A percentile compares a stretch with the other conserved stretches of the same genome.
These are phyloP conservation scores for Aristolochia contorta DNA, from an alignment of 164 flowering plant genomes.

Conservation along the genomic window DNA sequence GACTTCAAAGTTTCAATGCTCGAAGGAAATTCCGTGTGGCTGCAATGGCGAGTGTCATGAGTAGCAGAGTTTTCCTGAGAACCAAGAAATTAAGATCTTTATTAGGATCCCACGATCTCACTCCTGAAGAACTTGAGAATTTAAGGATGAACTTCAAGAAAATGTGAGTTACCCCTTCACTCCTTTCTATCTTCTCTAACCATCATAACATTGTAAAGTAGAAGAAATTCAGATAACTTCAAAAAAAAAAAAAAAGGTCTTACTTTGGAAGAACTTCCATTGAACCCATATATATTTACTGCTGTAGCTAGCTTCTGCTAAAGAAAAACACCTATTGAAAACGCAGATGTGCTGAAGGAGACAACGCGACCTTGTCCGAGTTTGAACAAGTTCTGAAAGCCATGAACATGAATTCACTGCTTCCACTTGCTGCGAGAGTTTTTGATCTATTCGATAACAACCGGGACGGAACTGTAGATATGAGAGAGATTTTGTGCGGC, in stretches of 20 bases:
- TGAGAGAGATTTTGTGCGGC: constrained; percentile 68
- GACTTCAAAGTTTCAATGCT: constrained; percentile 64
- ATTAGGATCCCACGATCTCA: constrained; percentile 54
- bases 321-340: background rate
- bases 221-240: too few relatives aligned
- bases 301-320: too few relatives aligned
- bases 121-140: constrained; percentile 50
- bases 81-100: constrained; percentile 54
- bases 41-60: constrained; percentile 65
- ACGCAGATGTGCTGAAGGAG: constrained; percentile 58
- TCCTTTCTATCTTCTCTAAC: background rate
- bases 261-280: too few relatives aligned
- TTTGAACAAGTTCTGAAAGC: constrained; percentile 66
- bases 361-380: constrained; percentile 59
- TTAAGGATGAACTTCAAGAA: constrained; percentile 43
- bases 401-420: constrained; percentile 59
- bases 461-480: constrained; percentile 69
- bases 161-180: constrained; percentile 31
- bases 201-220: background rate
- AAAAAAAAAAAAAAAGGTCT: too few relatives aligned
- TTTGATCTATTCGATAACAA: constrained; percentile 73
- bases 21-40: constrained; percentile 70
- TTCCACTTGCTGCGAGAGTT: constrained; percentile 57
- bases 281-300: too few relatives aligned
- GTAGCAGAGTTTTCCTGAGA: constrained; percentile 48